Evolutionary conservation across 2,329 filamentous ascomycete genomes (phyloP).

Genomic region (Immersiporthe knoxdaviesiana): DNA sequence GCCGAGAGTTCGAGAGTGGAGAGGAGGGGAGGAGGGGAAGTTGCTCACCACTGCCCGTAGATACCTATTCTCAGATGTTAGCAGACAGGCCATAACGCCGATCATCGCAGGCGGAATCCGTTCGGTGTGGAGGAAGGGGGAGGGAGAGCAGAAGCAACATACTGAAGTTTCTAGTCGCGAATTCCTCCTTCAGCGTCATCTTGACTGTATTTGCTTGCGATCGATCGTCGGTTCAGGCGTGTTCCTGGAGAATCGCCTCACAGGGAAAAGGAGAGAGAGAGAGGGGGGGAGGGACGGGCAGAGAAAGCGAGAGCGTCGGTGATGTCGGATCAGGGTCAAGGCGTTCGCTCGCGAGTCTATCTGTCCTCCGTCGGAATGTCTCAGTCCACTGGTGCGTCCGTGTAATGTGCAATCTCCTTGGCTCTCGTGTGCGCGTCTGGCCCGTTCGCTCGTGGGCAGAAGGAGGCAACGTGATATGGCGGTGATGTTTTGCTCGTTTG

Average conservation of each 20-base stretch:
- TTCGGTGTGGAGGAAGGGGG: too few species aligned
- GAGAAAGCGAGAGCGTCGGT: background rate
- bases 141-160: constrained; percentile 41
- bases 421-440: background rate
- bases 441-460: background rate
- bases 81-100: constrained; percentile 30
- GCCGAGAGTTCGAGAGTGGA: background rate
- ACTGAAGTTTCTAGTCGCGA: constrained; percentile 76
- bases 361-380: constrained; percentile 15
- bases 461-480: background rate
- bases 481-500: background rate
- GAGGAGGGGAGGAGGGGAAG: background rate
- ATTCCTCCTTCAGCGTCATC: constrained; percentile 74
- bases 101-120: constrained; percentile 22
- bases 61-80: constrained; percentile 59
- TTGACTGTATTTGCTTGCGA: constrained; percentile 42
- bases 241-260: background rate
- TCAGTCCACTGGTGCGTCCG: constrained; percentile 6
- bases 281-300: background rate
- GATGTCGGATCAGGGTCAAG: background rate
- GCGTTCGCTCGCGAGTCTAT: constrained; percentile 3
- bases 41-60: constrained; percentile 73
- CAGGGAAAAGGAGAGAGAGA: background rate
- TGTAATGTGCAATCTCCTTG: constrained; percentile 12
- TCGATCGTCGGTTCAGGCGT: background rate